Evolutionary conservation across 768 basidiomycete genomes (phyloP).

Genomic region (Pilatotrama ljubarskyi): DNA sequence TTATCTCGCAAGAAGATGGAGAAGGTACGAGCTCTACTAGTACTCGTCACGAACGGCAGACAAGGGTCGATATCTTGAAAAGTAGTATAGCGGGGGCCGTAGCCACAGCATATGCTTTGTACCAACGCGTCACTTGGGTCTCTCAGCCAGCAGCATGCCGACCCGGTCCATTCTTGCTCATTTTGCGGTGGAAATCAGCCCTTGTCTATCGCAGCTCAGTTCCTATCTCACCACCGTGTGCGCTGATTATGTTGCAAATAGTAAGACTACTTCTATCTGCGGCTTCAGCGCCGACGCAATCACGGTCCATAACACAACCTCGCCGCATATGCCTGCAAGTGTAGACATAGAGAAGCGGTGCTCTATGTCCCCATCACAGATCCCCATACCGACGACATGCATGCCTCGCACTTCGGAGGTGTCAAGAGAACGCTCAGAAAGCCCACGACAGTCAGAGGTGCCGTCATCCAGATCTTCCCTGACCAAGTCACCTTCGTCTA

Average conservation of each 20-base stretch:
- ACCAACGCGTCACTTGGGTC: too few relatives aligned
- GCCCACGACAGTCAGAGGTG: not conserved
- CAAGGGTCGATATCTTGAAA: too few relatives aligned
- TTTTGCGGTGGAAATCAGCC: too few relatives aligned
- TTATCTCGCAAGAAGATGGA: slow-evolving; percentile 36
- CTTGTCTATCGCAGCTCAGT: too few relatives aligned
- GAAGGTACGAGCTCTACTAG: not conserved
- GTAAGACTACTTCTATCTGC: not conserved
- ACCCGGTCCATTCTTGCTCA: too few relatives aligned
- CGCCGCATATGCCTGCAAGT: not conserved
- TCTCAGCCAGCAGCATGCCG: too few relatives aligned
- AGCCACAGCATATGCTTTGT: too few relatives aligned
- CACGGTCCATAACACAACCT: not conserved
- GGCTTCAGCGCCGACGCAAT: not conserved
- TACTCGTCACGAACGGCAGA: too few relatives aligned
- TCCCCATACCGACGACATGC: not conserved
- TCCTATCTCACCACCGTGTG: not conserved
- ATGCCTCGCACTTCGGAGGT: not conserved
- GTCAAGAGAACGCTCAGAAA: not conserved
- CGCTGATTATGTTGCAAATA: not conserved
- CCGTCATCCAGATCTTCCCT: not conserved
- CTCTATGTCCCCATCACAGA: not conserved
- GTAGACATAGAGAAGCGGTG: not conserved
- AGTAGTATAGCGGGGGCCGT: too few relatives aligned
- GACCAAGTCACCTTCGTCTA: not conserved